A percentile compares a stretch with the other conserved stretches of the same genome.
Conservation (phyloP, 2,329 filamentous ascomycete species). For the Coniochaeta pulveracea region DNA sequence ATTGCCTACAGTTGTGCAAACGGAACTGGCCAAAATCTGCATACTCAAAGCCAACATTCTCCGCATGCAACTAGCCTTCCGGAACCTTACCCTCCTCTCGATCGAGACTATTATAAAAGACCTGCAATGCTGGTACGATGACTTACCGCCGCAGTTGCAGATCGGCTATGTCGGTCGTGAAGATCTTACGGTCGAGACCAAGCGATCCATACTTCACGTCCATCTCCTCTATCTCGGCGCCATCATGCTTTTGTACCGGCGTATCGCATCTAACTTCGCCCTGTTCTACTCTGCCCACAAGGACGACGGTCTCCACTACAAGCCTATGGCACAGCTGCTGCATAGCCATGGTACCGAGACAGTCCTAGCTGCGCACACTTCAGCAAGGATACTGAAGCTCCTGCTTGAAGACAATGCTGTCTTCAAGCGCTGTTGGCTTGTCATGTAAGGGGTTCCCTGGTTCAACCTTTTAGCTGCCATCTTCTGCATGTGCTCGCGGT, state of each 20-base stretch:
- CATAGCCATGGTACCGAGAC: slow-evolving; percentile 12
- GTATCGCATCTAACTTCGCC: slow-evolving; percentile 16
- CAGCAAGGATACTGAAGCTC: slow-evolving; percentile 14
- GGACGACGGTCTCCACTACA: background rate
- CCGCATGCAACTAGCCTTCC: slow-evolving; percentile 16
- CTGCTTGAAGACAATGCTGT: slow-evolving; percentile 12
- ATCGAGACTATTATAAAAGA: slow-evolving; percentile 17
- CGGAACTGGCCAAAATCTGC: slow-evolving; percentile 17
- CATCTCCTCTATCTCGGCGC: slow-evolving; percentile 21
- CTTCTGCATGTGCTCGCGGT: background rate
- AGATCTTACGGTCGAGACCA: slow-evolving; percentile 7
- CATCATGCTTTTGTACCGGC: slow-evolving; percentile 19
- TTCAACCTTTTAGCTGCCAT: background rate
- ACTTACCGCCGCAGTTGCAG: slow-evolving; percentile 14
- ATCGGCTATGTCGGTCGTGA: slow-evolving; percentile 11
- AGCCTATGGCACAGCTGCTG: slow-evolving; percentile 6
- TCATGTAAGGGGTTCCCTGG: slow-evolving; percentile 14
- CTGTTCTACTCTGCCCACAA: background rate
- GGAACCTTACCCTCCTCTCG: slow-evolving; percentile 13
- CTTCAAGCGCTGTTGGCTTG: slow-evolving; percentile 17
- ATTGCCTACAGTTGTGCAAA: slow-evolving; percentile 14
- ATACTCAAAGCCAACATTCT: slow-evolving; percentile 18
- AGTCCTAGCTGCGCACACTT: slow-evolving; percentile 14
- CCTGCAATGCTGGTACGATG: slow-evolving; percentile 17
- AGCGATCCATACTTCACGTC: slow-evolving; percentile 16